Percentiles rank a stretch among this genome's conserved stretches.
Conservation (phyloP, 2,329 filamentous ascomycete species). For the Aureobasidium leucospermi region DNA sequence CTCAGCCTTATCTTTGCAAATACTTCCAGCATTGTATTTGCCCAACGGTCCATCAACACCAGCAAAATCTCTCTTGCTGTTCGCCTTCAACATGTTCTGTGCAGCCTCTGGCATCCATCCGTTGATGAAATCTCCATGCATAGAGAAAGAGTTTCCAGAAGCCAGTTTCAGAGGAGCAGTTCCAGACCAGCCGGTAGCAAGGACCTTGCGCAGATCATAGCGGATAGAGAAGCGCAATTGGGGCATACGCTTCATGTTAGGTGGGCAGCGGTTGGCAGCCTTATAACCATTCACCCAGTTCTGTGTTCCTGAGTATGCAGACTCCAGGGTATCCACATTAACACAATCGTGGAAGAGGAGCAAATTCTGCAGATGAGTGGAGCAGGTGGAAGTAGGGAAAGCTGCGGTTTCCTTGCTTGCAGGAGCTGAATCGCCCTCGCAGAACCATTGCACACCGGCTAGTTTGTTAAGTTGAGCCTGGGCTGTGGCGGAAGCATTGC, state of each 20-base stretch:
- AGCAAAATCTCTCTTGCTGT: slow-evolving; percentile 30
- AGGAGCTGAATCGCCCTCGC: slow-evolving; percentile 23
- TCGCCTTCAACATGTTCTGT: slow-evolving; percentile 35
- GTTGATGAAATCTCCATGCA: slow-evolving; percentile 44
- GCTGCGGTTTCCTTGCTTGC: slow-evolving; percentile 15
- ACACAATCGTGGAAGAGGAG: slow-evolving; percentile 41
- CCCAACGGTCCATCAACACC: slow-evolving; percentile 27
- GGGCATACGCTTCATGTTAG: slow-evolving; percentile 40
- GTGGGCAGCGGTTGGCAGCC: slow-evolving; percentile 31
- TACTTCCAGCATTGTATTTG: neutral
- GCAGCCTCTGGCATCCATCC: slow-evolving; percentile 38
- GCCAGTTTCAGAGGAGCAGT: slow-evolving; percentile 38
- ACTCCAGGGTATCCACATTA: slow-evolving; percentile 30
- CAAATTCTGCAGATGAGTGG: slow-evolving; percentile 38
- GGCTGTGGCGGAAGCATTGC: slow-evolving; percentile 31
- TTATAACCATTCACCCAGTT: slow-evolving; percentile 24
- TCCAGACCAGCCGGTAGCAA: slow-evolving; percentile 41
- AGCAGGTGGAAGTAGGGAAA: slow-evolving; percentile 33
- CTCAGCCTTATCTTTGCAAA: neutral
- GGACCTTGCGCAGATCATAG: slow-evolving; percentile 37
- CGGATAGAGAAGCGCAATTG: slow-evolving; percentile 43
- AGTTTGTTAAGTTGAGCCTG: slow-evolving; percentile 20
- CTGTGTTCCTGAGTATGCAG: slow-evolving; percentile 22
- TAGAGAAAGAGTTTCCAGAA: slow-evolving; percentile 36
- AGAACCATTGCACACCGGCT: slow-evolving; percentile 31